Base-by-base conservation (phyloP, 1,139 yeast species). In the Blastobotrys raffinosifermentans region DNA sequence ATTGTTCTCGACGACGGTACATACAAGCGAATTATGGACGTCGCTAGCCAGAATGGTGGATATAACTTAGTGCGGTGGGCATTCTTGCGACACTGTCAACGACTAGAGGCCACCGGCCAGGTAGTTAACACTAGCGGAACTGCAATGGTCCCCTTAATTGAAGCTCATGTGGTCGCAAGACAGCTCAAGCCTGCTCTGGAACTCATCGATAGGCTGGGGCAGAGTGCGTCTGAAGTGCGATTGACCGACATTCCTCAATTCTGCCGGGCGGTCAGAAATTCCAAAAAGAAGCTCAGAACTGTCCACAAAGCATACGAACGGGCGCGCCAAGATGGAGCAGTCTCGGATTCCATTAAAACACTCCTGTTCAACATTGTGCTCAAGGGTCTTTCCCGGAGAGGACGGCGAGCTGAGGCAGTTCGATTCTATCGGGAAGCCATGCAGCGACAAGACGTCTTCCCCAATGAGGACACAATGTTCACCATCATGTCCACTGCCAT, bases 221-320 rank as follows among this genome's bases (percentile, higher is more conserved):
- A 48, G 5, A 38, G 43, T n/a, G 55, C 55, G 1, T 39, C 45
- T 4, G 29, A 40, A 5, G 32, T 57, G 3, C 26, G 39, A 6
- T 26, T 46, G 3, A 19, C 31, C 22, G 46, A 53, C 15, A 38
- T 56, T 6, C 54, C 57, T 4, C 40, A 37, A 16, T 35, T 53
- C 9, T 34, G 51, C 3, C 25, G 32, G 9, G 45, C 46, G 3
- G 37, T 54, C 11, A 22, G 34, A 10, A 19, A 21, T 3, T 26
- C 32, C 8, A 20, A 20, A 6, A 67, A 73, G 54, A 81, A 83
- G 56, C 76, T 78, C 29, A 63, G 72, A 45, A 74, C 67, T 53
- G 75, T 82, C 49, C 68, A 80, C 50, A 77, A 76, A 43, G 87
- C 84, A n/a, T 51, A 43, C 19, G 31, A 34, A 3, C 41, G 37